These are phyloP conservation scores for Sporothrix pseudoabietina DNA, from an alignment of 2,329 filamentous ascomycete species.

Conservation along the genomic window DNA sequence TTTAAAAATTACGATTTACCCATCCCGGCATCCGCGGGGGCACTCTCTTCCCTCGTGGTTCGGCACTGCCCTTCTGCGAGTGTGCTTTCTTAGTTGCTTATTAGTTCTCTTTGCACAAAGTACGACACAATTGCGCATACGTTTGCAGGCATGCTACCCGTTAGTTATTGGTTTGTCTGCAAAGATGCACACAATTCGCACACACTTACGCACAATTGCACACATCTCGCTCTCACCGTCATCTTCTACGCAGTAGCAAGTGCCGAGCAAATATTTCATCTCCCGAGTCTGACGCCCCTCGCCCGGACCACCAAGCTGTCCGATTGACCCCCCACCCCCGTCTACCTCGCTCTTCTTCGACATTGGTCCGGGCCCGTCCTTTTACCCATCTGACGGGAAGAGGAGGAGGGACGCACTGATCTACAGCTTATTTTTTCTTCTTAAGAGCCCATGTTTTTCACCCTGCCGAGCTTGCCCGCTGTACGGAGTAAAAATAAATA, in stretches of 20 bases:
- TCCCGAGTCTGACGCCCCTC: neutral
- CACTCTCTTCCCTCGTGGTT: neutral
- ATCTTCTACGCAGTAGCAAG: neutral
- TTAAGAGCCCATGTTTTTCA: neutral
- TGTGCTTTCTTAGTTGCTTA: too few relatives aligned
- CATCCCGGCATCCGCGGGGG: constrained; percentile 4
- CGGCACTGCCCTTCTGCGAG: neutral
- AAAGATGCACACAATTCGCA: neutral
- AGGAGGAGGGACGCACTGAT: constrained; percentile 4
- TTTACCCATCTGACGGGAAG: neutral
- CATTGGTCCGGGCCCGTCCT: constrained; percentile 5
- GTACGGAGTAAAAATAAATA: neutral
- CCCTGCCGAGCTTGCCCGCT: constrained; percentile 17
- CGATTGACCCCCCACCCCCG: neutral
- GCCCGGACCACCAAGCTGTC: neutral
- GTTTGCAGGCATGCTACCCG: neutral
- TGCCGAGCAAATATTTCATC: neutral
- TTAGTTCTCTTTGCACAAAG: neutral
- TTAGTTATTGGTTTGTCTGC: neutral
- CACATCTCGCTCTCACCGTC: constrained; percentile 2
- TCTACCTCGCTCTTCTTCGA: neutral
- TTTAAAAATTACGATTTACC: neutral
- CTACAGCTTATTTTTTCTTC: constrained; percentile 10
- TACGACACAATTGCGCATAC: constrained; percentile 15
- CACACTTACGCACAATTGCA: neutral